Conservation (phyloP, 768 basidiomycete species). For the Lactifluus subvellereus region DNA sequence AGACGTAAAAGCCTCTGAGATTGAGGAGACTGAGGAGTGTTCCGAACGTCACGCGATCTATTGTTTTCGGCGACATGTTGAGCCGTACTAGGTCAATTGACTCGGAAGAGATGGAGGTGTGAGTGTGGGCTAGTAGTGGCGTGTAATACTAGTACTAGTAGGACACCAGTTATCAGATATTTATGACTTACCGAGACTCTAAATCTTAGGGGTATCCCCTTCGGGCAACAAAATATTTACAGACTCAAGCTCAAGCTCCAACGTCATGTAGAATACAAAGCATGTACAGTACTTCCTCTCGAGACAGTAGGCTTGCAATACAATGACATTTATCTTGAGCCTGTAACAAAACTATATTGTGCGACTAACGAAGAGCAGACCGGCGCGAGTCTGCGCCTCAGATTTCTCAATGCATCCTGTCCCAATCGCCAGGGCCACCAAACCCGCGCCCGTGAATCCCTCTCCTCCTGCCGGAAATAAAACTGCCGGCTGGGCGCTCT, state of each 20-base stretch:
- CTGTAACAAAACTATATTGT: background rate
- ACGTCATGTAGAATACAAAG: too few species aligned
- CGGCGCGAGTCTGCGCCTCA: background rate
- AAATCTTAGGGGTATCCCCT: too few species aligned
- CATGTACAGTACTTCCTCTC: too few species aligned
- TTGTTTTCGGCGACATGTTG: slow-evolving; percentile 23
- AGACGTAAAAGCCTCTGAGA: slow-evolving; percentile 39
- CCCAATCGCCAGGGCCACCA: slow-evolving; percentile 25
- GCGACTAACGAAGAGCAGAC: background rate
- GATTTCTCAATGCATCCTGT: slow-evolving; percentile 20
- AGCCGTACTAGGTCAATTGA: background rate
- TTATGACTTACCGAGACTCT: too few species aligned
- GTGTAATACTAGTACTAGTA: too few species aligned
- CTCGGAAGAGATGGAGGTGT: background rate
- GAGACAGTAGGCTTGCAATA: background rate
- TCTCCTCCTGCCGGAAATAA: slow-evolving; percentile 29
- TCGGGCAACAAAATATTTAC: too few species aligned
- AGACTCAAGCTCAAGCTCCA: too few species aligned
- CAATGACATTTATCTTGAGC: background rate
- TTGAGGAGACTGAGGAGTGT: slow-evolving; percentile 27
- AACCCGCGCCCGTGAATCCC: slow-evolving; percentile 18
- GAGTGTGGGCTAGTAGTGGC: background rate
- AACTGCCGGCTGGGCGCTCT: slow-evolving; percentile 38
- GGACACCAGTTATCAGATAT: too few species aligned
- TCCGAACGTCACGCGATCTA: slow-evolving; percentile 20